These are phyloP conservation scores for Dictyostelium firmibasis DNA, from an alignment of 78 protist genomes.

Conservation along the genomic window DNA sequence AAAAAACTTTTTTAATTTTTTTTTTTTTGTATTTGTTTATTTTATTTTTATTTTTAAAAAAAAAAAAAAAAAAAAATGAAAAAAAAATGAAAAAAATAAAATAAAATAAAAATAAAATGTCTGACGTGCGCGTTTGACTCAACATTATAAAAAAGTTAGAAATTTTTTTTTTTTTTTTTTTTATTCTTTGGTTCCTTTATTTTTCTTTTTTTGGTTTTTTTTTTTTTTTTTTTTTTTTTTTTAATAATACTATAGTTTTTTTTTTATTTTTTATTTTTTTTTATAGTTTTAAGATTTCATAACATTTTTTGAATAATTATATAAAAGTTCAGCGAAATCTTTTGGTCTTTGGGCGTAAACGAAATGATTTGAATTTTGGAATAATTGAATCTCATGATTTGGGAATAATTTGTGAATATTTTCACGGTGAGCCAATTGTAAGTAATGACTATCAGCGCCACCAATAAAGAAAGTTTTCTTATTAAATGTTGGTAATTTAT, in stretches of 20 bases:
- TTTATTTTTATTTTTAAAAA: too few relatives aligned
- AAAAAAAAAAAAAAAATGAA: too few relatives aligned
- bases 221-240: background rate
- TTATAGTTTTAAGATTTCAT: background rate
- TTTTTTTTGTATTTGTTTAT: too few relatives aligned
- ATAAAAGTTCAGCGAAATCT: background rate
- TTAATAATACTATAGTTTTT: too few relatives aligned
- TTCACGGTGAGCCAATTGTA: background rate
- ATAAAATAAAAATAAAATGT: too few relatives aligned
- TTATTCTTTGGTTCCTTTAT: background rate
- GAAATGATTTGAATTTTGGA: slow-evolving; percentile 24
- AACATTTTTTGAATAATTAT: slow-evolving; percentile 23
- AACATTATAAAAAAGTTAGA: background rate
- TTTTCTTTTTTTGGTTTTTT: background rate
- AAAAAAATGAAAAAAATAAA: too few relatives aligned
- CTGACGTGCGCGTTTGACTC: too few relatives aligned
- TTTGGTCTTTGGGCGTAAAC: slow-evolving; percentile 8
- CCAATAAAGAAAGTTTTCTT: slow-evolving; percentile 47
- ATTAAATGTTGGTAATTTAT: background rate
- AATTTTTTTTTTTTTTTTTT: background rate
- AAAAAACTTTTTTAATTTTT: too few relatives aligned
- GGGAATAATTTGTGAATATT: slow-evolving; percentile 16
- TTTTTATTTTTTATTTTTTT: background rate
- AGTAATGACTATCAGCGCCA: slow-evolving; percentile 48
- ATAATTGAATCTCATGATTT: slow-evolving; percentile 2